Conservation (phyloP, 2,329 filamentous ascomycete species). For the Diaporthe eres region DNA sequence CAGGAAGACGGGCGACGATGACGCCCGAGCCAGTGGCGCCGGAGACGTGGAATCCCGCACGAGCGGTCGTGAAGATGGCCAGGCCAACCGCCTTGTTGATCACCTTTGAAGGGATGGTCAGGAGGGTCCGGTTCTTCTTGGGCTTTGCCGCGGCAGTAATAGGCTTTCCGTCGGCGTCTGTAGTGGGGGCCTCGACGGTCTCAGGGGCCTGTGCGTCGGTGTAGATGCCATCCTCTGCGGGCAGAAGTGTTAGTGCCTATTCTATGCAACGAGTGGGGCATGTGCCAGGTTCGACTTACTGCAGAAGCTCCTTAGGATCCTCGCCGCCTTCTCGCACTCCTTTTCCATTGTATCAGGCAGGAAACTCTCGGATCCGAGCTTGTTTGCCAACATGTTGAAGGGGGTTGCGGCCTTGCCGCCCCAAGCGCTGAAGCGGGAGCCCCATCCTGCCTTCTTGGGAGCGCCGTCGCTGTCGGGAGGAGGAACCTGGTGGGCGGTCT, state of each 20-base stretch:
- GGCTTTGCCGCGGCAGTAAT: conserved; percentile 49
- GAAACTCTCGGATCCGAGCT: conserved; percentile 86
- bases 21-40: conserved; percentile 78
- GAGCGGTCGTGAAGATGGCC: conserved; percentile 80
- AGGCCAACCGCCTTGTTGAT: conserved; percentile 77
- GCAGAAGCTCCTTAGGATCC: conserved; percentile 88
- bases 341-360: conserved; percentile 89
- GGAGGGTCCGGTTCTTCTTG: conserved; percentile 62
- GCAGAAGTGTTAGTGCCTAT: conserved; percentile 43
- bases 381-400: conserved; percentile 86
- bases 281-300: conserved; percentile 64
- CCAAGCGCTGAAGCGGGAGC: conserved; percentile 50
- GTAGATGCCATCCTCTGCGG: conserved; percentile 67
- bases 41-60: conserved; percentile 75
- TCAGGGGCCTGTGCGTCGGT: conserved; percentile 50
- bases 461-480: conserved; percentile 38
- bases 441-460: conserved; percentile 43
- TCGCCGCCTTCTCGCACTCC: conserved; percentile 90
- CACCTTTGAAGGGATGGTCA: conserved; percentile 70
- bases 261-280: neutral
- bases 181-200: conserved; percentile 44
- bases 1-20: conserved; percentile 72
- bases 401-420: conserved; percentile 73
- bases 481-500: conserved; percentile 38
- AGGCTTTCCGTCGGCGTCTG: conserved; percentile 47